Percentiles rank a stretch among this genome's conserved stretches.
phyloP scores from a whole-genome alignment of 805 yeast genomes.

The Lipomyces starkeyi region DNA sequence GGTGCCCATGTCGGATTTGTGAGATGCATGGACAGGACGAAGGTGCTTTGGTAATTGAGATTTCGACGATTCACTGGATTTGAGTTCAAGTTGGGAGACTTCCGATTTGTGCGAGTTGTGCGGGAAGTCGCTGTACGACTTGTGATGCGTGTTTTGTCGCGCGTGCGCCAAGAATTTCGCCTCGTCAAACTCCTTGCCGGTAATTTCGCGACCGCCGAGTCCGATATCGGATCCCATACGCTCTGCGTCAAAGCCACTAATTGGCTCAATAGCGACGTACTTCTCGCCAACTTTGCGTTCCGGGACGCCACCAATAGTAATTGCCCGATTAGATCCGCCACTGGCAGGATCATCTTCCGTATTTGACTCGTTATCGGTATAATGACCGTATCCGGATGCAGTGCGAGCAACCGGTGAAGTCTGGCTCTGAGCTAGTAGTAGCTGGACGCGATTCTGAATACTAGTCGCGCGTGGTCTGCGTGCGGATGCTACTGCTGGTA shows the following conservation, averaged over 20 bases:
- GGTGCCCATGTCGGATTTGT: conserved; percentile 3
- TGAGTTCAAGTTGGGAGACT: neutral
- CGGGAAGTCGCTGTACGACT: neutral
- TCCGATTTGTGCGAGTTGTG: neutral
- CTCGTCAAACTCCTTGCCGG: conserved; percentile 16
- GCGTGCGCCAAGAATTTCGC: conserved; percentile 20
- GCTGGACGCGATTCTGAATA: conserved; percentile 40
- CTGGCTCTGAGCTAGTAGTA: conserved; percentile 31
- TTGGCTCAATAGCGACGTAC: conserved; percentile 8
- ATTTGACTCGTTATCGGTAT: conserved; percentile 49
- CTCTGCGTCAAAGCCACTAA: conserved; percentile 13
- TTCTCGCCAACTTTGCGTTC: conserved; percentile 6
- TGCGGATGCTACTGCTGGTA: neutral
- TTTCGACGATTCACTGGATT: neutral
- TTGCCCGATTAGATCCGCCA: conserved; percentile 8
- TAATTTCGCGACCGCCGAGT: neutral
- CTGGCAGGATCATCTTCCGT: neutral
- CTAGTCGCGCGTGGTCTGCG: conserved; percentile 27
- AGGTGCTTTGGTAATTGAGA: neutral
- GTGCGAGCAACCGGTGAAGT: conserved; percentile 55
- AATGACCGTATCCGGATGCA: conserved; percentile 77
- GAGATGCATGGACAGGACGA: neutral
- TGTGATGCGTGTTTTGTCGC: conserved; percentile 9
- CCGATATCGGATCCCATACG: conserved; percentile 9
- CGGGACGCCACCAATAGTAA: conserved; percentile 20